phyloP scores from a whole-genome alignment of 495 filamentous ascomycete species.

The Penicillium tannophilum region DNA sequence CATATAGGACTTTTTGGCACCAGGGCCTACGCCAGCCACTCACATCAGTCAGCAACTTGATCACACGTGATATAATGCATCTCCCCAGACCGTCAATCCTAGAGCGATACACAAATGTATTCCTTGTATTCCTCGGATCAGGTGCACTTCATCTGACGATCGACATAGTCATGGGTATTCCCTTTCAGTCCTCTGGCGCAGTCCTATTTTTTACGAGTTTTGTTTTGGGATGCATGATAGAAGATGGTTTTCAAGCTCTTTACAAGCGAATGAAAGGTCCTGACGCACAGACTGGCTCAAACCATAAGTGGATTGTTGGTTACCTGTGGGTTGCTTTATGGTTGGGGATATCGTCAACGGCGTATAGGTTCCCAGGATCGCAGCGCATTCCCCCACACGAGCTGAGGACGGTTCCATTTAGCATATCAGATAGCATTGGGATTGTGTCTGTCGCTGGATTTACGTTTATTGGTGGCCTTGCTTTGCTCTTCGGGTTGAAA shows the following conservation, averaged over 20 bases:
- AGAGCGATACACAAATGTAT: conserved; percentile 36
- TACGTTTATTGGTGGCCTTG: conserved; percentile 5
- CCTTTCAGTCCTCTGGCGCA: conserved; percentile 20
- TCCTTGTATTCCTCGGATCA: conserved; percentile 38
- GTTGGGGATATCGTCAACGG: conserved; percentile 15
- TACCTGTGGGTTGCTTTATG: conserved; percentile 19
- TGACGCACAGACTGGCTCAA: neutral
- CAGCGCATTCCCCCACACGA: conserved; percentile 2
- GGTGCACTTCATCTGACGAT: conserved; percentile 29
- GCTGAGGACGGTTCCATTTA: conserved; percentile 1
- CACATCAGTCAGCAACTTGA: conserved; percentile 28
- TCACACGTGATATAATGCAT: conserved; percentile 27
- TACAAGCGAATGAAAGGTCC: conserved; percentile 13
- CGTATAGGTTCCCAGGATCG: conserved; percentile 5
- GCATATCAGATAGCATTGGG: conserved; percentile 6
- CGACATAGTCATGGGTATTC: conserved; percentile 23
- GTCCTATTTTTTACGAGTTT: conserved; percentile 37
- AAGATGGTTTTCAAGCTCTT: conserved; percentile 31
- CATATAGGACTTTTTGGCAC: conserved; percentile 45
- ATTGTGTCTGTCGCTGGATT: neutral
- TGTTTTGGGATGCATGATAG: conserved; percentile 32
- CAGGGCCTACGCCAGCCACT: conserved; percentile 36
- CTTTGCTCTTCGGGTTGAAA: conserved; percentile 3
- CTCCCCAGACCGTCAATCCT: conserved; percentile 29
- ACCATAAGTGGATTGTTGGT: conserved; percentile 22